Evolutionary conservation across 2,329 filamentous ascomycete species (phyloP), one percentile per base, ranked within the genome.

Genomic region (Penicillium griseofulvum): DNA sequence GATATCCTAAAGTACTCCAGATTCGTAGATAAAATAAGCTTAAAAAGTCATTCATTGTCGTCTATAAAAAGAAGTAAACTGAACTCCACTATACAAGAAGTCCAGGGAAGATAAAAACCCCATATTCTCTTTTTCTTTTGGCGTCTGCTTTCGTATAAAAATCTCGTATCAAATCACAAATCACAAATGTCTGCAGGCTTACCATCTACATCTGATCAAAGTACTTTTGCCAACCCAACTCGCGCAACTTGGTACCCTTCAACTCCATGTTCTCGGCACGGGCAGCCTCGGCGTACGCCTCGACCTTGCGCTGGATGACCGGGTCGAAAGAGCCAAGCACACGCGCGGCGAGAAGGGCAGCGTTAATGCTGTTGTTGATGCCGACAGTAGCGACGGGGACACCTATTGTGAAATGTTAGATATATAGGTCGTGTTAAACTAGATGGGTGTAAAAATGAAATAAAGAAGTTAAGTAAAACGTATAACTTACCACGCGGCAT

Each of bases 301-400:
- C 74, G 11, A 78, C 70, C 66, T 76, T 76, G 48, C 67, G 66
- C 59, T 75, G 74, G 44, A 78, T 67, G 31, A 61, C 56, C 1
- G 70, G 68, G 57, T 78, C 75, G 59, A 72, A 74, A 4, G 82
- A 72, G 4, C 86, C 87, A 4, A 91, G 71, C 33, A 90, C 87
- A 17, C 87, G 78, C 19, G 87, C 81, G 0, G 88, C 88, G n/a
- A 90, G 74, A 17, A 91, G 77, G 0, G 85, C 88, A 0, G 89
- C 89, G 65, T 91, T 92, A 52, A 87, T 87, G 24, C 86, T 88
- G 74, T 91, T 91, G 73, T 90, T 90, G 71, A 91, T 90, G 11
- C 85, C 88, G 4, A 92, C 87, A 0, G 88, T 91, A 6, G 88
- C 88, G 14, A 87, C 86, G 10, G 89, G 89, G 47, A 87, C 83